Base-by-base conservation (phyloP, 805 yeast species). In the Yarrowia osloensis region DNA sequence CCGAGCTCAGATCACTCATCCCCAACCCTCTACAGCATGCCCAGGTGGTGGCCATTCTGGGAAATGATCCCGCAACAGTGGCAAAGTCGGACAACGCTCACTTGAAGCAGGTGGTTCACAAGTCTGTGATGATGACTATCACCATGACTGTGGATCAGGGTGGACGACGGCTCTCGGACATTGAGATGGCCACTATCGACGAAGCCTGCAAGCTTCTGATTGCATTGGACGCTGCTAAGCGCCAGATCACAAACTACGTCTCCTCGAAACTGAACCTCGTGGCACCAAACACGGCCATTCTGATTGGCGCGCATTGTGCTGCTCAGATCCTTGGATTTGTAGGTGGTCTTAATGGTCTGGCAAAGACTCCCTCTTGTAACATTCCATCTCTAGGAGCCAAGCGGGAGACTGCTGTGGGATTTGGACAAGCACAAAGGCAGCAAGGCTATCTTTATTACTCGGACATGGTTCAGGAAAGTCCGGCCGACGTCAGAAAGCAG, bases 361-460 rank as follows among this genome's bases (percentile, higher is more conserved):
- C 91, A 2, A 78, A 76, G 33, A 85, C 90, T 0, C 97, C 97
- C 0, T 82, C 97, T 3, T 90, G 98, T 72, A 94, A 94, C 73
- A 73, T 94, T 24, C 86, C 97, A 0, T 85, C 96, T 0, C 78
- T 91, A 57, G 97, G 97, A 0, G 83, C 84, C 15, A 82, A 81
- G 49, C 77, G 82, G 65, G 71, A 66, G 21, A 69, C 75, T 67
- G 75, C 79, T 0, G 73, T 79, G 21, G 81, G 81, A 0, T 74
- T 79, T 52, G 84, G 85, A 6, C 76, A 78, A 13, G 72, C 78
- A 15, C 9, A 76, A 29, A 68, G 89, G 46, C 88, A 87, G 67
- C 84, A 87, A 62, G 97, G 97, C 0, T 88, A 85, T 73, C 72
- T 92, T 3, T 90, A 83, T 74, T 78, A 85, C 68, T 80, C 86